A percentile compares a stretch with the other conserved stretches of the same genome.
Conservation (phyloP, 2,329 filamentous ascomycete species). For the Hypoxylon rubiginosum region DNA sequence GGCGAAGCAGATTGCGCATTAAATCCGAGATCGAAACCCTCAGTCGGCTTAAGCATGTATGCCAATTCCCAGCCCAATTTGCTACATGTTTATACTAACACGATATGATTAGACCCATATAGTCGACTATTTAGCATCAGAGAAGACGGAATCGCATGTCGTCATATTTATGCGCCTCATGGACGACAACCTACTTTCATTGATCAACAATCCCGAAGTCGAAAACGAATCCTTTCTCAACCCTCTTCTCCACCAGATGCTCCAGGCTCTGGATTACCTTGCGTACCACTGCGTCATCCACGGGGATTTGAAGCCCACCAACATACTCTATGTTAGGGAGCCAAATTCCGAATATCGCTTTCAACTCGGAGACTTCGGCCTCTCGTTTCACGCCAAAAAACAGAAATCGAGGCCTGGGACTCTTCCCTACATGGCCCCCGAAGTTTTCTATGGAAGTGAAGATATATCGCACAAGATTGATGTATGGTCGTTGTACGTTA, state of each 20-base stretch:
- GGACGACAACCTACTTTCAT: slow-evolving; percentile 25
- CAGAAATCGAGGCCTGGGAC: not conserved
- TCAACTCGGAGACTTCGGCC: slow-evolving; percentile 32
- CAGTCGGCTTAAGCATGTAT: slow-evolving; percentile 1
- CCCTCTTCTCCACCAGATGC: slow-evolving; percentile 37
- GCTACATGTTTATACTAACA: slow-evolving; percentile 1
- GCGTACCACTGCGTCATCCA: slow-evolving; percentile 36
- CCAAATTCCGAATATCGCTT: slow-evolving; percentile 1
- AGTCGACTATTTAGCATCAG: slow-evolving; percentile 19
- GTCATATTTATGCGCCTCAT: slow-evolving; percentile 35
- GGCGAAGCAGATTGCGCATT: not conserved
- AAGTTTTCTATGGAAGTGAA: slow-evolving; percentile 27
- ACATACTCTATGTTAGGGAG: slow-evolving; percentile 37
- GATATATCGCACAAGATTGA: slow-evolving; percentile 39
- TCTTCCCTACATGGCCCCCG: slow-evolving; percentile 35
- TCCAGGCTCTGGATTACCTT: slow-evolving; percentile 43
- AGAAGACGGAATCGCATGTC: not conserved
- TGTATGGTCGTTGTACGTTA: slow-evolving; percentile 48
- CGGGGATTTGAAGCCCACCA: slow-evolving; percentile 44
- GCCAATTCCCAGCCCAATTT: not conserved
- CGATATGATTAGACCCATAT: slow-evolving; percentile 1
- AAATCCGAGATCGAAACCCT: slow-evolving; percentile 6
- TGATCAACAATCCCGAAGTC: not conserved
- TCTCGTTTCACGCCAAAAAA: not conserved
- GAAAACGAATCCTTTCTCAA: not conserved